Conservation (phyloP, 805 yeast species). For the Starmerella sp. region DNA sequence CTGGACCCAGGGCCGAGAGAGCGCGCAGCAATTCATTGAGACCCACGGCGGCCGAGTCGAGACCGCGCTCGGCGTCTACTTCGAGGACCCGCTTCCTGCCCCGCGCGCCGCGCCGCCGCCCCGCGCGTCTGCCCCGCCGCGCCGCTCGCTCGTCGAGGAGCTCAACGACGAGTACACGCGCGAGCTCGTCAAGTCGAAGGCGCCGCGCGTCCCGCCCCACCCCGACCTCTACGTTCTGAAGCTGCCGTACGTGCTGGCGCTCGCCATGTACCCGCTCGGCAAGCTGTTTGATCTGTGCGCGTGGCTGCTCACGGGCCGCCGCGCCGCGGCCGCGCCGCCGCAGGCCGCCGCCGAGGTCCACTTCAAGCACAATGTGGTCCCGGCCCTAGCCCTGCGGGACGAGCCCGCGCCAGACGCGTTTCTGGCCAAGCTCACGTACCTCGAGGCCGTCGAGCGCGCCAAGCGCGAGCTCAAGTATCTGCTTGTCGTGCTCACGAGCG, state of each 20-base stretch:
- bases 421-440: slow-evolving; percentile 37
- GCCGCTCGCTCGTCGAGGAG: slow-evolving; percentile 25
- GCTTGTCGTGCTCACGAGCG: slow-evolving; percentile 60
- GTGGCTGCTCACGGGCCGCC: slow-evolving; percentile 1
- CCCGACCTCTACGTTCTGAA: slow-evolving; percentile 25
- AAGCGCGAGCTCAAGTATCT: slow-evolving; percentile 62
- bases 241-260: slow-evolving; percentile 26
- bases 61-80: slow-evolving; percentile 11
- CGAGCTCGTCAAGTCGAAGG: slow-evolving; percentile 23
- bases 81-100: slow-evolving; percentile 5
- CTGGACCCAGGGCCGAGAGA: slow-evolving; percentile 12
- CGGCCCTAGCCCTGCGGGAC: slow-evolving; percentile 30
- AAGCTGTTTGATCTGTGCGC: slow-evolving; percentile 27
- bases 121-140: not conserved
- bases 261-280: slow-evolving; percentile 30
- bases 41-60: slow-evolving; percentile 13
- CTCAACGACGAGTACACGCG: slow-evolving; percentile 19
- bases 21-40: slow-evolving; percentile 13
- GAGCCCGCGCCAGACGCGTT: slow-evolving; percentile 29
- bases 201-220: slow-evolving; percentile 25
- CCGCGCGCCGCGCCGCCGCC: not conserved
- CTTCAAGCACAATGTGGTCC: not conserved
- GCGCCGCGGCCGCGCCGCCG: slow-evolving; percentile 24
- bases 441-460: slow-evolving; percentile 63
- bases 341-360: not conserved